Percentiles rank a stretch among this genome's conserved stretches.
Conservation (phyloP, 1,284 basidiomycete species). For the Limonomyces culmigenus region DNA sequence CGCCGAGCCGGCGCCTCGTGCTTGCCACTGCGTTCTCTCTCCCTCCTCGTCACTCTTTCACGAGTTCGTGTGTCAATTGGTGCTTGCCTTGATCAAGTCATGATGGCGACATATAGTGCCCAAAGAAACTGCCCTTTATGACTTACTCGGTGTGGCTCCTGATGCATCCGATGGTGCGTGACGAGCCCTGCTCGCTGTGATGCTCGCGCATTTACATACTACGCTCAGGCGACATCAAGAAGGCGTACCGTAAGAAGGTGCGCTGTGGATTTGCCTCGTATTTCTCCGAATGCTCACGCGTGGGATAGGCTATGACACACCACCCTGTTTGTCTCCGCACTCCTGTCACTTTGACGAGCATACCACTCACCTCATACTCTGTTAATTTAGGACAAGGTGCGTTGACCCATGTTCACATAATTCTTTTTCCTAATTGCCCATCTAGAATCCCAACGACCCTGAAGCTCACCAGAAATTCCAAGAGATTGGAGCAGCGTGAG, state of each 20-base stretch:
- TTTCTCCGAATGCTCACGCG: conserved; percentile 11
- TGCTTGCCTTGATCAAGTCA: too few relatives aligned
- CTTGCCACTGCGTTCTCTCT: too few relatives aligned
- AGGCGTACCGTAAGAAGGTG: conserved; percentile 84
- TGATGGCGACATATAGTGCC: conserved; percentile 55
- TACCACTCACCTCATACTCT: too few relatives aligned
- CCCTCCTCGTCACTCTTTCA: too few relatives aligned
- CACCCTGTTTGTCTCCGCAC: conserved; percentile 66
- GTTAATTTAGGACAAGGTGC: conserved; percentile 56
- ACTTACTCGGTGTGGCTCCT: conserved; percentile 56
- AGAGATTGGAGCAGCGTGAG: conserved; percentile 74
- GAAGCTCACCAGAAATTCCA: conserved; percentile 70
- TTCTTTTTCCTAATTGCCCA: conserved; percentile 8
- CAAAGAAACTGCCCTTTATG: conserved; percentile 62
- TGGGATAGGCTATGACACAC: conserved; percentile 64
- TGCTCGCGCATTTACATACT: conserved; percentile 5
- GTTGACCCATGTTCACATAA: conserved; percentile 3
- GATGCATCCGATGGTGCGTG: conserved; percentile 52
- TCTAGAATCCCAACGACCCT: conserved; percentile 67
- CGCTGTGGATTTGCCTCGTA: conserved; percentile 7
- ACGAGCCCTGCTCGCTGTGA: conserved; percentile 1
- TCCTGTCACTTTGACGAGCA: too few relatives aligned
- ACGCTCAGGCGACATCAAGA: conserved; percentile 67
- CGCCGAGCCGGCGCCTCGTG: too few relatives aligned
- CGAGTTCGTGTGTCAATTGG: too few relatives aligned